A percentile compares a stretch with the other conserved stretches of the same genome.
phyloP scores from a whole-genome alignment of 176 grass and related monocot species.

The Typha latifolia region DNA sequence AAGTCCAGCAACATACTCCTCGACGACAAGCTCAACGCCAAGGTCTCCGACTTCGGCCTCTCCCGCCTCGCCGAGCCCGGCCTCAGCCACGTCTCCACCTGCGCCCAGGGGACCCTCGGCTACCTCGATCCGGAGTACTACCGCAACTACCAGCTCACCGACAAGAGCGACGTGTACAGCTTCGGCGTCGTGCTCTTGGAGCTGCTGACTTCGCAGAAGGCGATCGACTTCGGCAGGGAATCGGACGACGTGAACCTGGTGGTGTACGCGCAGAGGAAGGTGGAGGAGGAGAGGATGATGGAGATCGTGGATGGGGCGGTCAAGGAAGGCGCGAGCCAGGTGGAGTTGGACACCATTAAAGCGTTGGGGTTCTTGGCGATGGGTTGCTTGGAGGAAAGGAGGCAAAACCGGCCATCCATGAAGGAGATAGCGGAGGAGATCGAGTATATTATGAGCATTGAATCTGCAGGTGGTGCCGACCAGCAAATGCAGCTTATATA shows the following conservation, averaged over 20 bases:
- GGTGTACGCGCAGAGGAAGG: slow-evolving; percentile 35
- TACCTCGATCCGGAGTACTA: slow-evolving; percentile 87
- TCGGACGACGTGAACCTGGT: slow-evolving; percentile 67
- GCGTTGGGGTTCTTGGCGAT: slow-evolving; percentile 53
- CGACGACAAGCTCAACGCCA: slow-evolving; percentile 43
- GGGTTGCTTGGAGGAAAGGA: slow-evolving; percentile 64
- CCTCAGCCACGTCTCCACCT: slow-evolving; percentile 76
- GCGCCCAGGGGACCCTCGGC: slow-evolving; percentile 67
- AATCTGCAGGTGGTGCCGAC: slow-evolving; percentile 7
- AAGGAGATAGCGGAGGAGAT: slow-evolving; percentile 73
- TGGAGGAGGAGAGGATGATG: slow-evolving; percentile 46
- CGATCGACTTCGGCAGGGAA: slow-evolving; percentile 52
- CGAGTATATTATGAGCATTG: slow-evolving; percentile 64
- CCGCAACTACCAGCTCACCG: slow-evolving; percentile 72
- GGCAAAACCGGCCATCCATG: slow-evolving; percentile 65
- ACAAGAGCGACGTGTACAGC: slow-evolving; percentile 90
- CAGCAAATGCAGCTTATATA: not conserved
- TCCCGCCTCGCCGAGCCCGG: slow-evolving; percentile 57
- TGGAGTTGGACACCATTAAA: slow-evolving; percentile 65
- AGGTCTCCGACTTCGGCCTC: slow-evolving; percentile 71
- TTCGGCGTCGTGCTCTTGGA: slow-evolving; percentile 84
- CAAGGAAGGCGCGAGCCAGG: slow-evolving; percentile 31
- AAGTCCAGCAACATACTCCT: slow-evolving; percentile 90
- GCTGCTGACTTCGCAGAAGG: slow-evolving; percentile 69
- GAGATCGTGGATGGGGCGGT: slow-evolving; percentile 37